A percentile compares a stretch with the other conserved stretches of the same genome.
These are phyloP conservation scores for Aspergillus udagawae DNA, from an alignment of 2,329 filamentous ascomycete genomes.

Conservation along the genomic window DNA sequence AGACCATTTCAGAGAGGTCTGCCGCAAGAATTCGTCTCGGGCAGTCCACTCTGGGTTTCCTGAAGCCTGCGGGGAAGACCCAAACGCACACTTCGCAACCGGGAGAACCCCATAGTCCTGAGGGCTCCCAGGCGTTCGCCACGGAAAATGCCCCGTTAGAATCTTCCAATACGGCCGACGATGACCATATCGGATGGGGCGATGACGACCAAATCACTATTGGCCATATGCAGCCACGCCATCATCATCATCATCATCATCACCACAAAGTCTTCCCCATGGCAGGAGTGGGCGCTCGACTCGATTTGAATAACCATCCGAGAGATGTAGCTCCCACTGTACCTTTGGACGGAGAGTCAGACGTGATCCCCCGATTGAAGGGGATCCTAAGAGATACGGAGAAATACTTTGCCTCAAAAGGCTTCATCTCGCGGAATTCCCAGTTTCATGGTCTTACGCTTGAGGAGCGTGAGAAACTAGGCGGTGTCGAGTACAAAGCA, in stretches of 20 bases:
- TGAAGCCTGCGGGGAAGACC: not conserved
- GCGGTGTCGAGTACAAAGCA: slow-evolving; percentile 43
- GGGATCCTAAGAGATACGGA: slow-evolving; percentile 24
- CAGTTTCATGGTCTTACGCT: slow-evolving; percentile 47
- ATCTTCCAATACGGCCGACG: not conserved
- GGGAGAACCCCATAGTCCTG: not conserved
- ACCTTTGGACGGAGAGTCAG: slow-evolving; percentile 14
- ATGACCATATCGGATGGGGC: slow-evolving; percentile 21
- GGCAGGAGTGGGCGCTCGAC: slow-evolving; percentile 33
- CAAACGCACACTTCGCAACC: not conserved
- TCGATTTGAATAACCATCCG: slow-evolving; percentile 33
- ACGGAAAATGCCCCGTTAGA: slow-evolving; percentile 1
- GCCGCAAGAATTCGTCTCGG: slow-evolving; percentile 5
- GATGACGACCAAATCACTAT: slow-evolving; percentile 30
- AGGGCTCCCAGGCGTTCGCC: slow-evolving; percentile 1
- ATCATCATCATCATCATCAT: slow-evolving; percentile 9
- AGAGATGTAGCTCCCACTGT: slow-evolving; percentile 21
- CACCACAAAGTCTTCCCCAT: slow-evolving; percentile 31
- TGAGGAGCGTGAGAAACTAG: slow-evolving; percentile 40
- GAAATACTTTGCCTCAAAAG: slow-evolving; percentile 29
- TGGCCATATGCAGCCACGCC: slow-evolving; percentile 12
- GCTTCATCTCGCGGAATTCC: slow-evolving; percentile 44
- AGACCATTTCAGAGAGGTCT: slow-evolving; percentile 45
- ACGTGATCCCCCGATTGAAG: slow-evolving; percentile 17
- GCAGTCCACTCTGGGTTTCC: not conserved